Evolutionary conservation across 2,329 filamentous ascomycete species (phyloP).

Genomic region (Cladophialophora carrionii): DNA sequence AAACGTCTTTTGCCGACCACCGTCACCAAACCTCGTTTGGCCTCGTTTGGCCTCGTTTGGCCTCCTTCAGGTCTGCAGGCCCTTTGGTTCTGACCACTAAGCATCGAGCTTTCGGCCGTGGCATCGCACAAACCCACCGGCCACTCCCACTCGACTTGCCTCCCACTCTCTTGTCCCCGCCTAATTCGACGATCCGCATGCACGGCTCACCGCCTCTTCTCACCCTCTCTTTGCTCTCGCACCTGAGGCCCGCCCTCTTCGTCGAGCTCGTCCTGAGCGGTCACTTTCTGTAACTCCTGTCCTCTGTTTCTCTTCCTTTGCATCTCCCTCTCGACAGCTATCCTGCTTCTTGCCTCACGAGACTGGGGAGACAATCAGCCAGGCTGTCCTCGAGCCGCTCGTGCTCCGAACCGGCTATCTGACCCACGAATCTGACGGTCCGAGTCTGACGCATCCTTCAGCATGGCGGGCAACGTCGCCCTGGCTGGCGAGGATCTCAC

Average conservation of each 20-base stretch:
- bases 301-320: conserved; percentile 25
- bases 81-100: conserved; percentile 16
- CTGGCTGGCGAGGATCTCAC: conserved; percentile 51
- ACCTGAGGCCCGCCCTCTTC: conserved; percentile 31
- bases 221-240: conserved; percentile 23
- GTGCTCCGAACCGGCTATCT: conserved; percentile 27
- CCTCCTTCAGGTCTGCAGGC: conserved; percentile 21
- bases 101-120: conserved; percentile 6
- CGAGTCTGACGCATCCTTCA: conserved; percentile 36
- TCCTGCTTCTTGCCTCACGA: conserved; percentile 34
- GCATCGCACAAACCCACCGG: conserved; percentile 15
- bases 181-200: conserved; percentile 34
- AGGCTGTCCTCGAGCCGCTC: conserved; percentile 29
- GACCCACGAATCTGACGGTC: conserved; percentile 32
- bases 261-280: conserved; percentile 33
- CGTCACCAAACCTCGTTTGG: conserved; percentile 15
- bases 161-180: conserved; percentile 27
- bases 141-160: conserved; percentile 8
- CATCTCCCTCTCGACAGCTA: conserved; percentile 28
- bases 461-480: conserved; percentile 51
- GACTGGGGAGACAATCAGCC: conserved; percentile 26
- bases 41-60: conserved; percentile 12
- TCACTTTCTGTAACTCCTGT: conserved; percentile 34
- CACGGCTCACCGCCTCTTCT: conserved; percentile 36
- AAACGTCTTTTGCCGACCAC: background rate